Evolutionary conservation across 1,284 basidiomycete genomes (phyloP).

Genomic region (Tilletia horrida): DNA sequence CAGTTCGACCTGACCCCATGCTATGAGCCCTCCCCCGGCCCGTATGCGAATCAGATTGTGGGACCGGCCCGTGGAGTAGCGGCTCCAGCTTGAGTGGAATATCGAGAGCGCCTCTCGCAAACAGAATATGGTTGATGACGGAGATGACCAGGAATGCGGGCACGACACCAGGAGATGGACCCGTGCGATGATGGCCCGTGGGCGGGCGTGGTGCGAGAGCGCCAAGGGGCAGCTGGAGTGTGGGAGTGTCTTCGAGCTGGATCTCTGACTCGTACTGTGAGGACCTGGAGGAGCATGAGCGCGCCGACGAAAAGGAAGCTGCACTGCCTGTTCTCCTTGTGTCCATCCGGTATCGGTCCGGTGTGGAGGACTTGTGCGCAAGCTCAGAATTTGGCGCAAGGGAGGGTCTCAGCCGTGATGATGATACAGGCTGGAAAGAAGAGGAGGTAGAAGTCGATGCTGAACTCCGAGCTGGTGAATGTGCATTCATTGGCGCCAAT

Average conservation of each 20-base stretch:
- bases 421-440: too few relatives aligned
- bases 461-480: too few relatives aligned
- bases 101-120: background rate
- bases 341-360: too few relatives aligned
- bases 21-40: too few relatives aligned
- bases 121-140: constrained; percentile 9
- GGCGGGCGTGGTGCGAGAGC: background rate
- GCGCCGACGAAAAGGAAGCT: background rate
- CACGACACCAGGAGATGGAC: background rate
- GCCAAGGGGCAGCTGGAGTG: background rate
- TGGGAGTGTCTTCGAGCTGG: background rate
- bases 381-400: too few relatives aligned
- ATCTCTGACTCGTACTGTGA: background rate
- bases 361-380: too few relatives aligned
- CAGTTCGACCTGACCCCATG: too few relatives aligned
- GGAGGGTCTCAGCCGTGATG: too few relatives aligned
- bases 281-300: background rate
- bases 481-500: too few relatives aligned
- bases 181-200: background rate
- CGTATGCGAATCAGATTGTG: too few relatives aligned
- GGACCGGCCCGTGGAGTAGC: background rate
- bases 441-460: too few relatives aligned
- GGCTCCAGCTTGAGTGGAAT: constrained; percentile 6
- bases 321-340: background rate
- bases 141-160: constrained; percentile 8